Evolutionary conservation across 2,329 filamentous ascomycete genomes (phyloP).

Genomic region (Ophiobolus disseminans): DNA sequence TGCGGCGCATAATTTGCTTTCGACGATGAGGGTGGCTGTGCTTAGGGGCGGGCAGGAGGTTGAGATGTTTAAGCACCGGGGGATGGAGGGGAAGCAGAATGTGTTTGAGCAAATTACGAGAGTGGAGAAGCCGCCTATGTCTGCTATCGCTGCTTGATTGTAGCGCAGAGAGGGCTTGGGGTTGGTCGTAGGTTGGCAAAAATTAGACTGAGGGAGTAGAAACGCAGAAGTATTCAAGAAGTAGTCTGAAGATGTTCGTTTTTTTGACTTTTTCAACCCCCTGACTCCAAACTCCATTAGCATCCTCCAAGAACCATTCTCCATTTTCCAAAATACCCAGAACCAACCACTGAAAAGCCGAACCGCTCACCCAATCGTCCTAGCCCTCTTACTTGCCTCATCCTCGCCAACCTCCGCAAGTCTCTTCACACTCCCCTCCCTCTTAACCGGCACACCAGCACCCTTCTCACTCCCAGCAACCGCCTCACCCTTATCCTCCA

Average conservation of each 20-base stretch:
- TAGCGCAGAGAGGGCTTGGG: background rate
- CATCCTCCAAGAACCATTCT: background rate
- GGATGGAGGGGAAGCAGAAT: conserved; percentile 33
- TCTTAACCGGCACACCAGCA: background rate
- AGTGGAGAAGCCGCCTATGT: conserved; percentile 74
- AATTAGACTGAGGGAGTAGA: background rate
- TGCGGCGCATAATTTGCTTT: conserved; percentile 50
- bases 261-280: background rate
- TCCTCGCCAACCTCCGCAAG: background rate
- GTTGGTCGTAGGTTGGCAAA: background rate
- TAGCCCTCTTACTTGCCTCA: background rate
- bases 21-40: conserved; percentile 49
- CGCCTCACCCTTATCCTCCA: background rate
- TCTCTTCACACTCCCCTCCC: background rate
- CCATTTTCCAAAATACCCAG: background rate
- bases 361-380: no score
- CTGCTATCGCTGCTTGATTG: conserved; percentile 76
- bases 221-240: background rate
- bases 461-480: background rate
- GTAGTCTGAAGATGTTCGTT: background rate
- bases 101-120: conserved; percentile 82
- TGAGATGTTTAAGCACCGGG: conserved; percentile 46
- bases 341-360: no score
- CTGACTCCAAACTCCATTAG: background rate
- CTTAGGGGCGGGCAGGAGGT: conserved; percentile 50